Percentiles rank a stretch among this genome's conserved stretches.
These are phyloP conservation scores for Tagetes patula DNA, from an alignment of 129 eudicot species.

Conservation along the genomic window DNA sequence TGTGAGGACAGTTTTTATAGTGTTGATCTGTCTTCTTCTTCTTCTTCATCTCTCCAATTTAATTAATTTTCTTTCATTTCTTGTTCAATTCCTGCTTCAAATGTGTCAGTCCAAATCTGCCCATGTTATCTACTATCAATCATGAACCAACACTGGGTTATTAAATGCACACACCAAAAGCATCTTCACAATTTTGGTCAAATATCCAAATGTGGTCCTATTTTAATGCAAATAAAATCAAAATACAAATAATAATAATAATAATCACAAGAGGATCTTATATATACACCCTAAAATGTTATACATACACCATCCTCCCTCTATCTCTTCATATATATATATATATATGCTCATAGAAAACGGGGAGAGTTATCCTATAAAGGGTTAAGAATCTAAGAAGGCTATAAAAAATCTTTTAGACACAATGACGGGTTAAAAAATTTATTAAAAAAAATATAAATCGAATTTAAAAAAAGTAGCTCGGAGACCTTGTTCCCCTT, in stretches of 20 bases:
- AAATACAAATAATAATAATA: not conserved
- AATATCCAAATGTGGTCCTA: constrained; percentile 36
- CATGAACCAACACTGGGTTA: constrained; percentile 33
- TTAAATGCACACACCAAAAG: constrained; percentile 30
- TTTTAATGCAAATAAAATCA: constrained; percentile 15
- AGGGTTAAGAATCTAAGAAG: too few relatives aligned
- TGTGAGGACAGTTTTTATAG: constrained; percentile 38
- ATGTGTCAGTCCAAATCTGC: constrained; percentile 47
- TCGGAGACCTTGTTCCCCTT: too few relatives aligned
- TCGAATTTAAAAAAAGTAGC: too few relatives aligned
- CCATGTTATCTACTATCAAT: constrained; percentile 58
- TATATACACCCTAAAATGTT: too few relatives aligned
- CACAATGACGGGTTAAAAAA: too few relatives aligned
- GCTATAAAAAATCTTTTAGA: too few relatives aligned
- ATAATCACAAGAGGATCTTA: too few relatives aligned
- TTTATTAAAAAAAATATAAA: too few relatives aligned
- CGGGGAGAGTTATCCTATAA: too few relatives aligned
- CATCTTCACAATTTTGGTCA: constrained; percentile 29
- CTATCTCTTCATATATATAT: too few relatives aligned
- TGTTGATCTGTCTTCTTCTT: constrained; percentile 43
- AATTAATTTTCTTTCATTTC: not conserved
- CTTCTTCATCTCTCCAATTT: constrained; percentile 28
- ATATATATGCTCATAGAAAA: too few relatives aligned
- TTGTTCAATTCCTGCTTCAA: constrained; percentile 30
- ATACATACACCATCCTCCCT: too few relatives aligned